These are phyloP conservation scores for Fimicolochytrium jonesii DNA, from an alignment of 192 early-diverging fungal species.

Conservation along the genomic window DNA sequence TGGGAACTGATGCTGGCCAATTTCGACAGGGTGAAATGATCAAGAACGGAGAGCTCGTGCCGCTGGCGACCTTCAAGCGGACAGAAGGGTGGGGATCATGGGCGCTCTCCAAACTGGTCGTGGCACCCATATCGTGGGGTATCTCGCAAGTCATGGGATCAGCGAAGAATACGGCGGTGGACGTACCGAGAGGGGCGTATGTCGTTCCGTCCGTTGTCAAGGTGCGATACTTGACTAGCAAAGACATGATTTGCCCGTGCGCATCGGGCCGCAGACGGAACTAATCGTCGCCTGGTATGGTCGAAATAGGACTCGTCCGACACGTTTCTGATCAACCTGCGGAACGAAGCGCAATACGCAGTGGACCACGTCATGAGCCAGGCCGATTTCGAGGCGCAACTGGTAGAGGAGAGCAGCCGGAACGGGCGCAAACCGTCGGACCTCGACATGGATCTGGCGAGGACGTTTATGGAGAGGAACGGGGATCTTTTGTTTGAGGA, in stretches of 20 bases:
- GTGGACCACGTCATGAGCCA: conserved; percentile 7
- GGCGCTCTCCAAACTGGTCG: conserved; percentile 7
- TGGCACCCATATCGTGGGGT: conserved; percentile 19
- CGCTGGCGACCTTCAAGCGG: background rate
- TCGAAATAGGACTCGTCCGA: background rate
- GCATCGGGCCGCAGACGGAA: background rate
- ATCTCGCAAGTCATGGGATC: conserved; percentile 2
- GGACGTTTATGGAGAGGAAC: background rate
- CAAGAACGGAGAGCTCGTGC: conserved; percentile 2
- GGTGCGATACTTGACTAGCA: background rate
- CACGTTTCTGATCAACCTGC: background rate
- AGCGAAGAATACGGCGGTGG: background rate
- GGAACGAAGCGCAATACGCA: conserved; percentile 10
- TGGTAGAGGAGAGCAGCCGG: no score
- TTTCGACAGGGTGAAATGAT: conserved; percentile 6
- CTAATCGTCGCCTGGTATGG: no score
- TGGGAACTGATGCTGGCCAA: background rate
- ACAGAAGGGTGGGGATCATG: conserved; percentile 3
- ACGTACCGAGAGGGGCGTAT: background rate
- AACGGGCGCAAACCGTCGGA: background rate
- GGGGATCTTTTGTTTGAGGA: background rate
- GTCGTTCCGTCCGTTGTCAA: conserved; percentile 7
- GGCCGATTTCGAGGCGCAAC: background rate
- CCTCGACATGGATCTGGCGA: conserved; percentile 2
- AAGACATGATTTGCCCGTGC: background rate